A percentile compares a stretch with the other conserved stretches of the same genome.
phyloP scores from a whole-genome alignment of 2,329 filamentous ascomycete genomes.

The Cucurbitaria berberidis region DNA sequence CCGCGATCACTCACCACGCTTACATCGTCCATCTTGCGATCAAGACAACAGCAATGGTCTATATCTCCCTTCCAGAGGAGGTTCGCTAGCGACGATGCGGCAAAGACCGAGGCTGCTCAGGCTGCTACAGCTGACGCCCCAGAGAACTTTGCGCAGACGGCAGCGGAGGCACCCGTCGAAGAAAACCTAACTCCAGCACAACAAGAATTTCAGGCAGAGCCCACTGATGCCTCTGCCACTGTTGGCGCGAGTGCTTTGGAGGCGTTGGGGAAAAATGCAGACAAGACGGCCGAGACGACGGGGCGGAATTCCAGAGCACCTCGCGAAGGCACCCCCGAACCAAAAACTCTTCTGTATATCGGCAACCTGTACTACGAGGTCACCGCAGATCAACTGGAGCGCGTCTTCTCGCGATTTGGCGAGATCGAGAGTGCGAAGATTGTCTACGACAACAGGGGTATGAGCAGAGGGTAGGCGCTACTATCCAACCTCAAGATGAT shows the following conservation, averaged over 20 bases:
- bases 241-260: constrained; percentile 34
- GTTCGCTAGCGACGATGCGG: constrained; percentile 57
- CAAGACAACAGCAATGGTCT: constrained; percentile 50
- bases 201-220: constrained; percentile 29
- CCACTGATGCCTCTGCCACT: constrained; percentile 35
- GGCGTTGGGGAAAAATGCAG: constrained; percentile 6
- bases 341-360: constrained; percentile 62
- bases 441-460: constrained; percentile 65
- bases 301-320: neutral
- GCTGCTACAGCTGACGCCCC: constrained; percentile 32
- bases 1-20: constrained; percentile 46
- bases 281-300: neutral
- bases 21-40: constrained; percentile 37
- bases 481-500: neutral
- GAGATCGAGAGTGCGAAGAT: constrained; percentile 60
- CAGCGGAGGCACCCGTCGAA: constrained; percentile 43
- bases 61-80: constrained; percentile 53
- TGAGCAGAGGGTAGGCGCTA: constrained; percentile 69
- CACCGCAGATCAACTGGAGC: constrained; percentile 64
- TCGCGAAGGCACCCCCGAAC: constrained; percentile 14
- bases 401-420: constrained; percentile 66
- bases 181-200: constrained; percentile 40
- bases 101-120: constrained; percentile 46
- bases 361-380: constrained; percentile 75
- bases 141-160: constrained; percentile 45